Evolutionary conservation across 2,329 filamentous ascomycete genomes (phyloP), one percentile per base, ranked within the genome.

Genomic region (Aspergillus fumigatus): DNA sequence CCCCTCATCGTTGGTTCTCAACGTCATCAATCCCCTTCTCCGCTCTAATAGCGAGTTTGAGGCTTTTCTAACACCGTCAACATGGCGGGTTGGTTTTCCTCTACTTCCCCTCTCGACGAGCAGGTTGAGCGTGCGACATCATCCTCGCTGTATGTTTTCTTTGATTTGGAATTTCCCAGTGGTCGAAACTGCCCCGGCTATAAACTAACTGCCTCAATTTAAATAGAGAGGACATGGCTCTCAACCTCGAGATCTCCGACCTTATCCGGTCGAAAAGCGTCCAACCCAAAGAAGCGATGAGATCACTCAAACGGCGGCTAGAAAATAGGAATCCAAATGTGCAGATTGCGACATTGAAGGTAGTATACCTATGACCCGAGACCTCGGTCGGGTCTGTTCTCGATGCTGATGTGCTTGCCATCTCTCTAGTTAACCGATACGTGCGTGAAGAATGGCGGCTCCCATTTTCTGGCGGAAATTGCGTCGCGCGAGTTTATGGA

Each of bases 401-500:
- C 32, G 66, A 53, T 56, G 49, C 62, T 68, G 48, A 69, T 51
- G 40, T 49, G 29, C 27, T 7, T 50, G 38, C 35, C 35, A n/a
- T 8, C 25, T 10, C 25, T 35, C 21, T 65, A 88, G 91, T 88
- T 99, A 68, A 96, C 92, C 63, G 94, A 99, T 78, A 97, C 94
- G 0, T 99, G 94, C 72, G 92, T 97, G 59, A 99, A 99, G 79
- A 99, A 99, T 80, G 94, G 94, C 58, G 94, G 94, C 65, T 84
- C 88, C 41, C 94, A 99, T 76, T 99, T 99, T 75, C 86, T 99
- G 51, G 83, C 87, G 63, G 94, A 99, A 78, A 94, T 99, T 65
- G 93, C 94, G 43, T 97, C 93, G 19, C 86, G 92, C 62, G 94
- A 99, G 78, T 99, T 97, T 70, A 95, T 99, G 89, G 94, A 99